A percentile compares a stretch with the other conserved stretches of the same genome.
These are phyloP conservation scores for Angomonas ambiguus DNA, from an alignment of 208 protist genomes.

Conservation along the genomic window DNA sequence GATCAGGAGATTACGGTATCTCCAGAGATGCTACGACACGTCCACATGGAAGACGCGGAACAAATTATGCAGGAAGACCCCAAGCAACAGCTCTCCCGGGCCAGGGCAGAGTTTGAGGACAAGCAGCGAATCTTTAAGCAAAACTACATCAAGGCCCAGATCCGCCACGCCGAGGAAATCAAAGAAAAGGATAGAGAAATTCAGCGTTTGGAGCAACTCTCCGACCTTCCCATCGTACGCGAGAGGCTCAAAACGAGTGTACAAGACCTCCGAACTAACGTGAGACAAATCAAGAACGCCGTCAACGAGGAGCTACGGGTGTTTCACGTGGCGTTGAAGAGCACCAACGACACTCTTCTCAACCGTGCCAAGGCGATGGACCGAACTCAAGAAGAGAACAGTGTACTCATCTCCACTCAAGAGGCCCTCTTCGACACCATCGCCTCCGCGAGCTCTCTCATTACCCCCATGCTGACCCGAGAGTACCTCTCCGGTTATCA, in stretches of 20 bases:
- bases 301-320: constrained; percentile 44
- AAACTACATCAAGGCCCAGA: constrained; percentile 32
- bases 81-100: constrained; percentile 27
- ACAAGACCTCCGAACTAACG: constrained; percentile 34
- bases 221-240: constrained; percentile 45
- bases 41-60: constrained; percentile 6
- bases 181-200: constrained; percentile 63
- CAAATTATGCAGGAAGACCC: constrained; percentile 26
- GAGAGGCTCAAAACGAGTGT: constrained; percentile 29
- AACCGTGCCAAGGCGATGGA: constrained; percentile 53
- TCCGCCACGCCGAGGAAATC: constrained; percentile 40
- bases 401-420: constrained; percentile 39
- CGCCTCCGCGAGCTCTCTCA: constrained; percentile 47
- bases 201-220: constrained; percentile 42
- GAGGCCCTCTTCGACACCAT: constrained; percentile 56
- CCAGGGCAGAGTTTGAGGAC: constrained; percentile 48
- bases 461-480: constrained; percentile 74
- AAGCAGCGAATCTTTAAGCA: constrained; percentile 53
- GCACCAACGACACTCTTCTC: constrained; percentile 39
- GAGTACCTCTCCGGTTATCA: constrained; percentile 85
- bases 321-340: constrained; percentile 42
- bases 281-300: constrained; percentile 28
- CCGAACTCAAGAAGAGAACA: constrained; percentile 56
- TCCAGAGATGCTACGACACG: constrained; percentile 19
- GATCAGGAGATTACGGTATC: constrained; percentile 43